phyloP scores from a whole-genome alignment of 2,329 filamentous ascomycete species.

The Fonsecaea pedrosoi region DNA sequence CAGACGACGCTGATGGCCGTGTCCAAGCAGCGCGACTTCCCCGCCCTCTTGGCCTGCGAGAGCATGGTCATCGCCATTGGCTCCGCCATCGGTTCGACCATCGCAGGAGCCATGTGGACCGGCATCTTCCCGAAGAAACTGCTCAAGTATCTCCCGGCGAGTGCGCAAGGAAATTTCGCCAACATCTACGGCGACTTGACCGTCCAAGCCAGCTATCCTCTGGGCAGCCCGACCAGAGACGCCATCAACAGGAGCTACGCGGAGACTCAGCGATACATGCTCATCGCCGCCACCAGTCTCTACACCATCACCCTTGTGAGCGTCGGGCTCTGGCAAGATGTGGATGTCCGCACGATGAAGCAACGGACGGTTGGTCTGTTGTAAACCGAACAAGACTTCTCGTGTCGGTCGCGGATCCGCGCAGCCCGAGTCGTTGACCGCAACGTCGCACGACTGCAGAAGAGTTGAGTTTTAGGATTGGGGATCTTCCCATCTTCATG shows the following conservation, averaged over 20 bases:
- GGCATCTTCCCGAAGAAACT: slow-evolving; percentile 49
- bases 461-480: not conserved
- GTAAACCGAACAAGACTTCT: slow-evolving; percentile 7
- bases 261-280: slow-evolving; percentile 53
- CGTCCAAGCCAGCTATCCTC: slow-evolving; percentile 44
- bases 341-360: slow-evolving; percentile 21
- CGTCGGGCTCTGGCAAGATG: slow-evolving; percentile 19
- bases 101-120: slow-evolving; percentile 47
- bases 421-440: not conserved
- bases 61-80: slow-evolving; percentile 45
- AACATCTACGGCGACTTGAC: slow-evolving; percentile 40
- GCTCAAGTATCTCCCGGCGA: slow-evolving; percentile 38
- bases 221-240: slow-evolving; percentile 50
- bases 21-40: slow-evolving; percentile 59
- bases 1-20: slow-evolving; percentile 64
- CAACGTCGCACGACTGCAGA: not conserved
- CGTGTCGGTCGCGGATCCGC: slow-evolving; percentile 1
- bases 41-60: slow-evolving; percentile 48
- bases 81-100: slow-evolving; percentile 43
- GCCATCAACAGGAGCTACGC: slow-evolving; percentile 57
- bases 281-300: slow-evolving; percentile 41
- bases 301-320: slow-evolving; percentile 10
- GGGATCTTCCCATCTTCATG: slow-evolving; percentile 1
- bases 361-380: slow-evolving; percentile 13
- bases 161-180: slow-evolving; percentile 33